Evolutionary conservation across 2,329 filamentous ascomycete species (phyloP), one percentile per base, ranked within the genome.

Genomic region (Alternaria gansuensis): DNA sequence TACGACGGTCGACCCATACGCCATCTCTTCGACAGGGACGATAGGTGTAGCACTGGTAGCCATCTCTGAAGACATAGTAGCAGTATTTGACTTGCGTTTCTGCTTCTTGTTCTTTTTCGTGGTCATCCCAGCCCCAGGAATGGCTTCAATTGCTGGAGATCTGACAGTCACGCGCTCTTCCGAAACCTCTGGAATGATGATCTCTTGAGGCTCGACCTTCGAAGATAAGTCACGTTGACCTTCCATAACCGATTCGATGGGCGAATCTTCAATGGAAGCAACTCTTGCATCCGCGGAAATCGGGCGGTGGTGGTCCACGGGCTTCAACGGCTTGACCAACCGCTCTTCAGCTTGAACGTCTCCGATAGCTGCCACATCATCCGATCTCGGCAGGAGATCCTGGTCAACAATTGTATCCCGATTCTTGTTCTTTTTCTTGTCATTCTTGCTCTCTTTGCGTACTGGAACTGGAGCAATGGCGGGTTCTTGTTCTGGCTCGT

Each of bases 391-490:
- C 14, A 53, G 49, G 29, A 57, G 55, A 17, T 28, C 26, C 43
- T 43, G 31, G 11, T 65, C 49, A 17, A 54, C 46, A 24, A 39
- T 39, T n/a, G 31, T 2, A 7, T 23, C 49, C 23, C 60, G 62
- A 41, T 72, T 71, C 36, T 67, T 66, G 28, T 53, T 65, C 57
- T 75, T 78, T 57, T 72, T 71, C 53, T 72, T 72, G 31, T 70
- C 70, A 40, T 71, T 73, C 57, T 76, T 74, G 57, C 67, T 75
- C 49, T 67, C 66, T 50, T 68, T 68, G 24, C 55, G 67, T 13
- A 61, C 56, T 29, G 69, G 45, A 57, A 58, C 44, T 53, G 71
- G 59, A 17, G 59, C 53, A 66, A 50, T 14, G 10, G 45, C 13
- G 2, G 52, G 21, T 17, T 66, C 65, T 48, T 60, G 59, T 28